Percentiles rank a stretch among this genome's conserved stretches.
phyloP scores from a whole-genome alignment of 352 stramenopile genomes.

The Vaucheria bursata region DNA sequence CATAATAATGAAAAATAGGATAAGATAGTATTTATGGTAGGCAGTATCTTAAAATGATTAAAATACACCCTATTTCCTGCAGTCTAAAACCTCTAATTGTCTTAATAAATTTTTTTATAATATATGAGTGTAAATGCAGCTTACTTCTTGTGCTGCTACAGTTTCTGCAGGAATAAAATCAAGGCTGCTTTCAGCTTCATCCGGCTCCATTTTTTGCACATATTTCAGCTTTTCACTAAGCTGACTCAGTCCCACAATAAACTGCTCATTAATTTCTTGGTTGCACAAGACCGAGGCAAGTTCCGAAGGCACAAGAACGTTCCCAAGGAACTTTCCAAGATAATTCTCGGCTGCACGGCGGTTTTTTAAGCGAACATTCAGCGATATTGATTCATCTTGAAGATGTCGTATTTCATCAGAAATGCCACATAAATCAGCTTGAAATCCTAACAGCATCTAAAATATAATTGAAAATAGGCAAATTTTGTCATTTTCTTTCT shows the following conservation, averaged over 20 bases:
- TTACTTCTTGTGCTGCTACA: conserved; percentile 55
- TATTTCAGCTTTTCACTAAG: conserved; percentile 60
- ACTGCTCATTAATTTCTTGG: conserved; percentile 82
- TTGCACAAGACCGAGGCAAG: conserved; percentile 82
- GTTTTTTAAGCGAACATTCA: conserved; percentile 69
- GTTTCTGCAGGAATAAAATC: conserved; percentile 77
- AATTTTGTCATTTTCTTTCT: no score
- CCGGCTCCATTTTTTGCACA: conserved; percentile 8
- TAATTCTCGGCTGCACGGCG: conserved; percentile 79
- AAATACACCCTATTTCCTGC: no score
- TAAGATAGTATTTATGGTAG: no score
- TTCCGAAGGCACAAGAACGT: conserved; percentile 85
- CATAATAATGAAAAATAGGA: no score
- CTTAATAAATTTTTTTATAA: no score
- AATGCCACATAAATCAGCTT: conserved; percentile 91
- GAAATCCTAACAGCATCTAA: conserved; percentile 92
- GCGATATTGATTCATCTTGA: conserved; percentile 60
- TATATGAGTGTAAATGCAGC: neutral
- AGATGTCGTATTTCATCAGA: conserved; percentile 93
- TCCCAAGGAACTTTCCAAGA: conserved; percentile 84
- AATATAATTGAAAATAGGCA: no score
- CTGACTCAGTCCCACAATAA: conserved; percentile 80
- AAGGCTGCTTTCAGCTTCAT: conserved; percentile 60
- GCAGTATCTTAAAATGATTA: no score
- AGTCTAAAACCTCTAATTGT: no score